Evolutionary conservation across 2,329 filamentous ascomycete species (phyloP).

Genomic region (Ascosphaera aggregata): DNA sequence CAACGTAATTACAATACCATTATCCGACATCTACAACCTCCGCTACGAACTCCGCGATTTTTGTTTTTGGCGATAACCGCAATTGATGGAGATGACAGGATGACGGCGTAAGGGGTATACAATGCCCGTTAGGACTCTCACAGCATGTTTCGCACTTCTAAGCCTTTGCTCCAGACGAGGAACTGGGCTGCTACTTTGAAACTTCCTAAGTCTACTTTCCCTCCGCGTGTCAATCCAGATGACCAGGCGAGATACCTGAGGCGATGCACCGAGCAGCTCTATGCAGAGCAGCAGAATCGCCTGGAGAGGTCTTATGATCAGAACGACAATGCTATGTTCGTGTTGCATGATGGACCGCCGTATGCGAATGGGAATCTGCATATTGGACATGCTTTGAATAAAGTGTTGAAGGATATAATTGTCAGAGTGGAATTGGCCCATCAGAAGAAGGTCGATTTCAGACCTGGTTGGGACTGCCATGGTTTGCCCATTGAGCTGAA

Average conservation of each 20-base stretch:
- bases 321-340: constrained; percentile 34
- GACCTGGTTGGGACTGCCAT: constrained; percentile 96
- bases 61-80: too few relatives aligned
- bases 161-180: too few relatives aligned
- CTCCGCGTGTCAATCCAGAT: constrained; percentile 22
- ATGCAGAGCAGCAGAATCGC: constrained; percentile 89
- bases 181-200: constrained; percentile 52
- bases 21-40: too few relatives aligned
- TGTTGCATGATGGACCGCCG: constrained; percentile 85
- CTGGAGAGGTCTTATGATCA: constrained; percentile 27
- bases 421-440: constrained; percentile 57
- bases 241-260: constrained; percentile 37
- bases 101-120: too few relatives aligned
- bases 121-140: too few relatives aligned
- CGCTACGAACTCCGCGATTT: too few relatives aligned
- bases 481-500: constrained; percentile 94
- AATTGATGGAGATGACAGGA: too few relatives aligned
- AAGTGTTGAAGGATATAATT: constrained; percentile 89
- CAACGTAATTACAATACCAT: too few relatives aligned
- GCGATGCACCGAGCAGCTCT: constrained; percentile 67
- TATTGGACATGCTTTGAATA: constrained; percentile 87
- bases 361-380: constrained; percentile 90
- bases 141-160: too few relatives aligned
- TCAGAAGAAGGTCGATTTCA: constrained; percentile 54
- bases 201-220: constrained; percentile 52